Conservation (phyloP, 495 filamentous ascomycete species). For the Trichocladium uniseriatum region DNA sequence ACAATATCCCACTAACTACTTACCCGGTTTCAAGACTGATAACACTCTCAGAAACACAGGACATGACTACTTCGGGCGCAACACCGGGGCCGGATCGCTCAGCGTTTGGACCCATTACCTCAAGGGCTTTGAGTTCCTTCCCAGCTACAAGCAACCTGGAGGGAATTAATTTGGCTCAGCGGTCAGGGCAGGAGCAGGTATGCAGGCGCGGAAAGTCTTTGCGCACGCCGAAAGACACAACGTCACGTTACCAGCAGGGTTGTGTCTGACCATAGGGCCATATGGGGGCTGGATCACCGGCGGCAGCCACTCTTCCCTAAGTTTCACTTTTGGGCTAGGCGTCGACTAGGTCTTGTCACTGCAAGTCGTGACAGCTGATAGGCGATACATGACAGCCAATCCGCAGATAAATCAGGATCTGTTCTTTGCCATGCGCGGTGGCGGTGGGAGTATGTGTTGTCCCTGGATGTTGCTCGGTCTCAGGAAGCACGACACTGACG, state of each 20-base stretch:
- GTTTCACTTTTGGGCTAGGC: constrained; percentile 37
- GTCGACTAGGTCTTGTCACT: constrained; percentile 41
- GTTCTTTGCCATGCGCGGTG: constrained; percentile 47
- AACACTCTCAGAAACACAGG: too few species aligned
- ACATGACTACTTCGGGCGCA: too few species aligned
- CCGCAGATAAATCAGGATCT: constrained; percentile 37
- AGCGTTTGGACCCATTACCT: constrained; percentile 52
- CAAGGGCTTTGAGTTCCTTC: constrained; percentile 36
- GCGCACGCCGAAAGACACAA: constrained; percentile 24
- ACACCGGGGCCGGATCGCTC: constrained; percentile 47
- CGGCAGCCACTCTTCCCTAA: constrained; percentile 38
- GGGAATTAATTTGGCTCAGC: constrained; percentile 32
- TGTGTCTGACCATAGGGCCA: constrained; percentile 25
- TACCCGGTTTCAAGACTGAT: too few species aligned
- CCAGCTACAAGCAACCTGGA: constrained; percentile 28
- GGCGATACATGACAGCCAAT: constrained; percentile 34
- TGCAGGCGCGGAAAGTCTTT: constrained; percentile 35
- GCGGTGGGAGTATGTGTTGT: constrained; percentile 34
- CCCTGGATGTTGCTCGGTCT: not conserved
- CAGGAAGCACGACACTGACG: not conserved
- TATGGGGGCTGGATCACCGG: constrained; percentile 39
- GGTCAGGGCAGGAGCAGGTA: constrained; percentile 34
- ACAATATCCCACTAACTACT: too few species aligned
- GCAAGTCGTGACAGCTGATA: constrained; percentile 40
- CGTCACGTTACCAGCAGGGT: constrained; percentile 32